A percentile compares a stretch with the other conserved stretches of the same genome.
These are phyloP conservation scores for Syzygium jambos DNA, from an alignment of 345 rosid species.

Conservation along the genomic window DNA sequence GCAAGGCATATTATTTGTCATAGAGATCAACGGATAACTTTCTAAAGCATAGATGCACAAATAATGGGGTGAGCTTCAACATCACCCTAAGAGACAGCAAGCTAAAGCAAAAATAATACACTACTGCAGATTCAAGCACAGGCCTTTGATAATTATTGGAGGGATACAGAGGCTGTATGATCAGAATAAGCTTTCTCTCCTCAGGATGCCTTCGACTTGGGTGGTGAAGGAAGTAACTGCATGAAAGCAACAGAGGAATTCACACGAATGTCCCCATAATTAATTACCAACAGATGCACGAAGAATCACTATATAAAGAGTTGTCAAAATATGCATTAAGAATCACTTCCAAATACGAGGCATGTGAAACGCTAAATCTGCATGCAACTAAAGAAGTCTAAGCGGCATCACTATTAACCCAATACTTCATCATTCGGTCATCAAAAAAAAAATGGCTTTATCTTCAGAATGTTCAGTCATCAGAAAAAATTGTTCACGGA, in stretches of 20 bases:
- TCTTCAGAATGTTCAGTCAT: not conserved
- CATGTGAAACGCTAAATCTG: not conserved
- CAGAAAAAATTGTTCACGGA: not conserved
- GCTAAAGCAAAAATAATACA: not conserved
- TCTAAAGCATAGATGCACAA: not conserved
- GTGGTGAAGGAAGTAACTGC: conserved; percentile 68
- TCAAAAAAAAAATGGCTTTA: not conserved
- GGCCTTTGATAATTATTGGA: not conserved
- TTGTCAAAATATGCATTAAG: not conserved
- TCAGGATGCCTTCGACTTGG: conserved; percentile 54
- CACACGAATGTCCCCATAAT: not conserved
- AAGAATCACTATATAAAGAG: not conserved
- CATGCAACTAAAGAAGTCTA: not conserved
- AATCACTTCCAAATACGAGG: not conserved
- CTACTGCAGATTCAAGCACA: not conserved
- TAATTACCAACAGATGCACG: not conserved
- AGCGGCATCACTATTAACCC: not conserved
- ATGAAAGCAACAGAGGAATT: not conserved
- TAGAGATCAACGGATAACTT: not conserved
- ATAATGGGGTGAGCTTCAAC: not conserved
- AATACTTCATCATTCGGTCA: not conserved
- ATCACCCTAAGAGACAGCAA: not conserved
- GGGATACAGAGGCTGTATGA: not conserved
- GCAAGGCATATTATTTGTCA: not conserved
- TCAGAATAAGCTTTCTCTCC: not conserved